phyloP scores from a whole-genome alignment of 1,284 basidiomycete species.

The Trichosporon ovoides region DNA sequence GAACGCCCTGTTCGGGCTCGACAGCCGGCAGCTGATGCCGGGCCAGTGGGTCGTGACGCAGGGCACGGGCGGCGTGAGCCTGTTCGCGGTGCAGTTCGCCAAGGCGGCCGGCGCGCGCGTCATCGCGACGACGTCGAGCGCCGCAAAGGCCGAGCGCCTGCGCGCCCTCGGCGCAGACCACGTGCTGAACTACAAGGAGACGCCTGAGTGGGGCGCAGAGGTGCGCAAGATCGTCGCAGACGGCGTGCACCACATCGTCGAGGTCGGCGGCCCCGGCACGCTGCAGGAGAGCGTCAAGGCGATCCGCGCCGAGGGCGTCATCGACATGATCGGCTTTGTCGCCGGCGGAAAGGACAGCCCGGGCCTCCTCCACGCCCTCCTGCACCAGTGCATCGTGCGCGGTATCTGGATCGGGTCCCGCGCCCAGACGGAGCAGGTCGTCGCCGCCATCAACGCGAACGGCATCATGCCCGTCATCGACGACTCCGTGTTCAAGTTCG shows the following conservation, averaged over 20 bases:
- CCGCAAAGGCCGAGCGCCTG: slow-evolving; percentile 39
- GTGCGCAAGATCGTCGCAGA: slow-evolving; percentile 8
- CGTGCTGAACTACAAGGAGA: slow-evolving; percentile 30
- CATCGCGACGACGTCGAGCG: slow-evolving; percentile 45
- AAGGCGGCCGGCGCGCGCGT: slow-evolving; percentile 42
- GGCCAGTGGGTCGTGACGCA: slow-evolving; percentile 47
- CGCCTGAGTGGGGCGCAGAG: slow-evolving; percentile 36
- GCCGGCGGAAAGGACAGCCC: slow-evolving; percentile 26
- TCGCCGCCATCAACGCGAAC: slow-evolving; percentile 39
- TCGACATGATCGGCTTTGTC: slow-evolving; percentile 55
- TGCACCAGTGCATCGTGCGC: slow-evolving; percentile 13
- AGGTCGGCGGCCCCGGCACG: slow-evolving; percentile 57
- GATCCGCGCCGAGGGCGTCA: slow-evolving; percentile 51
- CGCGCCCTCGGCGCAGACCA: slow-evolving; percentile 37
- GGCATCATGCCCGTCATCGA: slow-evolving; percentile 43
- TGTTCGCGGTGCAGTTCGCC: slow-evolving; percentile 47
- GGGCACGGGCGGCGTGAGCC: slow-evolving; percentile 49
- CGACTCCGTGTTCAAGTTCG: slow-evolving; percentile 46
- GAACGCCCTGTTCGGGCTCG: slow-evolving; percentile 47
- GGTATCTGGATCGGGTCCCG: slow-evolving; percentile 33
- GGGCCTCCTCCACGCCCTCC: background rate
- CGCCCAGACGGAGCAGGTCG: slow-evolving; percentile 47
- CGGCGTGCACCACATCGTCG: slow-evolving; percentile 59
- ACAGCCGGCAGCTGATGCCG: slow-evolving; percentile 27
- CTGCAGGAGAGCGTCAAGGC: slow-evolving; percentile 52